Evolutionary conservation across 2,329 filamentous ascomycete species (phyloP).

Genomic region (Pseudogymnoascus destructans): DNA sequence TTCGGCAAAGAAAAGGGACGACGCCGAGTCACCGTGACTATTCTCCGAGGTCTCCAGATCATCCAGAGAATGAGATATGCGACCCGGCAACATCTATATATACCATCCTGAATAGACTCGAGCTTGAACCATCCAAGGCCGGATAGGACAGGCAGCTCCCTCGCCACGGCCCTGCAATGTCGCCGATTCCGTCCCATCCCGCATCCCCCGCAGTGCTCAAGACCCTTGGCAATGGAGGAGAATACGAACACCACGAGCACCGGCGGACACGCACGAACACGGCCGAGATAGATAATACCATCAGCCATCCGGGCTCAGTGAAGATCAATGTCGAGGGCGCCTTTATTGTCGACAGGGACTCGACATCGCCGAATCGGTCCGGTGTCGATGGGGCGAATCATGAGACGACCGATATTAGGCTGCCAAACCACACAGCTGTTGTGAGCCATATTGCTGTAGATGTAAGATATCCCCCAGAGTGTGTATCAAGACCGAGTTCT

Average conservation of each 20-base stretch:
- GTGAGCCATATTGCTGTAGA: conserved; percentile 96
- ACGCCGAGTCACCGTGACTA: not conserved
- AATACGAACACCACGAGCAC: conserved; percentile 3
- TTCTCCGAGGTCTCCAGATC: not conserved
- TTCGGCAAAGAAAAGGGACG: conserved; percentile 8
- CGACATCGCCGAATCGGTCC: conserved; percentile 34
- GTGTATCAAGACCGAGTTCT: conserved; percentile 6
- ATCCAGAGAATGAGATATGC: conserved; percentile 1
- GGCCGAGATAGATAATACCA: conserved; percentile 27
- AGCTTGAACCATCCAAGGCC: conserved; percentile 2
- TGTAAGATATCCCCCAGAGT: conserved; percentile 40
- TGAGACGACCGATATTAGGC: conserved; percentile 85
- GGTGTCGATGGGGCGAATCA: conserved; percentile 36
- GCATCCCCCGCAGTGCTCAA: conserved; percentile 3
- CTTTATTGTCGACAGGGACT: conserved; percentile 83
- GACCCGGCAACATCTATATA: not conserved
- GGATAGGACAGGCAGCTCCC: conserved; percentile 6
- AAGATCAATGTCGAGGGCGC: conserved; percentile 95
- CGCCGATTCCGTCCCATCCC: not conserved
- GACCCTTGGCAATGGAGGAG: conserved; percentile 6
- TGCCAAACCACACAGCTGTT: conserved; percentile 87
- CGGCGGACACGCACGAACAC: conserved; percentile 24
- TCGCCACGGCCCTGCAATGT: conserved; percentile 1
- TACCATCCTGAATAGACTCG: conserved; percentile 2
- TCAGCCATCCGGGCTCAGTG: conserved; percentile 56